Evolutionary conservation across 352 stramenopile genomes (phyloP), one percentile per base, ranked within the genome.

Genomic region (Phytophthora sp.): DNA sequence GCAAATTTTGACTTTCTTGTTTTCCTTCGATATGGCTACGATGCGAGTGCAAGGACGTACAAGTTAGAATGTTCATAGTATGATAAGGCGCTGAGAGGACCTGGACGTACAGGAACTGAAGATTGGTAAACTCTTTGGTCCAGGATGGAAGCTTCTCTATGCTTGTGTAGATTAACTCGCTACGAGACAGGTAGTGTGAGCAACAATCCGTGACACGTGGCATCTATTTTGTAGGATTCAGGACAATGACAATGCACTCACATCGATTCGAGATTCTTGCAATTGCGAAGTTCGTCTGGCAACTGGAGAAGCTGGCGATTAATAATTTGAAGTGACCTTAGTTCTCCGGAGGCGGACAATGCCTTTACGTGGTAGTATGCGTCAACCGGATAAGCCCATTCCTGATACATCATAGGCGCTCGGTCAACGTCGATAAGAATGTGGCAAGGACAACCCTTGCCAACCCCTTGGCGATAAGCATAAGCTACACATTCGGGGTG

Each of bases 81-180:
- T n/a, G n/a, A n/a, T n/a, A n/a, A n/a, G n/a, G n/a, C n/a, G n/a
- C n/a, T n/a, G n/a, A n/a, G n/a, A n/a, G n/a, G n/a, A n/a, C n/a
- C n/a, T n/a, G n/a, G n/a, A 67, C 61, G 15, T 30, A 70, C 66
- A 74, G 20, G 7, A 59, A 55, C 7, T 64, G 30, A 10, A 74
- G 53, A 9, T 59, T 54, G 6, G 24, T 43, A 15, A 74, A 56
- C n/a, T 32, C 53, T 2, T 24, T 37, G 3, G 31, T 12, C 57
- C 57, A 73, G 5, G 3, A 3, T 3, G 64, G 64, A 12, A 73
- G 21, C 2, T 24, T 42, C 18, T 61, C 27, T 1, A 58, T 43
- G 20, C 46, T 54, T 6, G 60, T 58, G 34, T 67, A 67, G n/a
- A 69, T 26, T 6, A 48, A 7, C 20, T 13, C 12, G 8, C 35